Evolutionary conservation across 257 asterid genomes (phyloP).

Genomic region (Solanum lignicaule): DNA sequence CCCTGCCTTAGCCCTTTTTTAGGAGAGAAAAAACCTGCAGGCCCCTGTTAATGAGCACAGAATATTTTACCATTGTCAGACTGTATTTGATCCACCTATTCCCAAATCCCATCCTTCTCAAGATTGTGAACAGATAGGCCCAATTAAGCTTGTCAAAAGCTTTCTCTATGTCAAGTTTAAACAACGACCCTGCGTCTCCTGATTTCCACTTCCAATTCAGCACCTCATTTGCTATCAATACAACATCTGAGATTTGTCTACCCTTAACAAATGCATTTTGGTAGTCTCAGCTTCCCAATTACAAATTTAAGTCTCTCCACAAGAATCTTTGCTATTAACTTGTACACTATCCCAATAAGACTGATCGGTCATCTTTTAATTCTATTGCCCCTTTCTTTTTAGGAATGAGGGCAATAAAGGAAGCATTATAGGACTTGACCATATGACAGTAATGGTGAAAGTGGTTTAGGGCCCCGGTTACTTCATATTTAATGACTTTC

Average conservation of each 20-base stretch:
- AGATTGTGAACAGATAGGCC: neutral
- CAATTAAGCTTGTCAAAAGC: neutral
- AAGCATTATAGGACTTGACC: neutral
- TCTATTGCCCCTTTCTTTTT: neutral
- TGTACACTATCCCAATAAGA: neutral
- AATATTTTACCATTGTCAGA: neutral
- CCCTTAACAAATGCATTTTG: neutral
- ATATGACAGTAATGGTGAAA: neutral
- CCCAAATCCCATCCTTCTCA: neutral
- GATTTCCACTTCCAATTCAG: neutral
- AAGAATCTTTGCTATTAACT: neutral
- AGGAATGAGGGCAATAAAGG: neutral
- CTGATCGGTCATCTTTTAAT: neutral
- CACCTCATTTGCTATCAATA: neutral
- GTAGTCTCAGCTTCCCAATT: neutral
- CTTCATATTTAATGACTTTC: neutral
- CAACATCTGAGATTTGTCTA: neutral
- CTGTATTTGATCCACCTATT: neutral
- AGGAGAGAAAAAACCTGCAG: neutral
- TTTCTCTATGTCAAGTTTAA: neutral
- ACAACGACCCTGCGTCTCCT: neutral
- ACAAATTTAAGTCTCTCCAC: neutral
- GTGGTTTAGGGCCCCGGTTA: neutral
- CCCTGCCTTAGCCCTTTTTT: neutral
- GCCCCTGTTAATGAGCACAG: neutral